Evolutionary conservation across 257 asterid species (phyloP), one percentile per base, ranked within the genome.

Genomic region (Mentha longifolia): DNA sequence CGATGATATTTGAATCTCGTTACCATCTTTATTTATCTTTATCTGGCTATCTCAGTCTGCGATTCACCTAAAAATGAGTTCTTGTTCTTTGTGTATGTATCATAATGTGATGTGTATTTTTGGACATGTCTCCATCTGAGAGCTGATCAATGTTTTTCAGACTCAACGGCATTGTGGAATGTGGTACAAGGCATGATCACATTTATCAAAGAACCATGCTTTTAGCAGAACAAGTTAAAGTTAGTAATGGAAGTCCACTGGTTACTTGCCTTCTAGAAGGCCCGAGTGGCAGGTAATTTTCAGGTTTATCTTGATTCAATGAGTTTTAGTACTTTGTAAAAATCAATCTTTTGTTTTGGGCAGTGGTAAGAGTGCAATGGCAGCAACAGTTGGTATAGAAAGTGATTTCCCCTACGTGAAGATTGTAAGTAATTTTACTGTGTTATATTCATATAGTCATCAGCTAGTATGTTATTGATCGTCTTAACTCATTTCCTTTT

Each of bases 331-430:
- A 37, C 42, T 28, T 42, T 45, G 68, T 67, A 51, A 58, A 82
- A 55, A 60, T n/a, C n/a, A n/a, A n/a, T 8, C 45, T 75, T 58
- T 70, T 74, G 33, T 57, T 58, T 64, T 83, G 70, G 63, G 79
- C 95, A 95, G 99, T 85, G 99, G 99, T 66, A 95, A 92, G 85
- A 85, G 95, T 63, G 99, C 99, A 52, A 89, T 92, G 96, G 96
- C 98, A 58, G 95, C 99, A 65, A 88, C 97, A 30, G 71, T 92
- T 73, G 98, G 99, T 46, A 86, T 95, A 70, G 89, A 89, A 67
- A 95, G 98, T 65, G 96, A 89, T 69, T 95, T 86, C 79, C 99
- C 99, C 57, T 95, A 85, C 75, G 99, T 92, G 83, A 92, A 95
- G 87, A 89, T 95, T 73, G 99, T 95, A 81, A 88, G 99, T 80